Evolutionary conservation across 768 basidiomycete genomes (phyloP).

Genomic region (Collybia sordida): DNA sequence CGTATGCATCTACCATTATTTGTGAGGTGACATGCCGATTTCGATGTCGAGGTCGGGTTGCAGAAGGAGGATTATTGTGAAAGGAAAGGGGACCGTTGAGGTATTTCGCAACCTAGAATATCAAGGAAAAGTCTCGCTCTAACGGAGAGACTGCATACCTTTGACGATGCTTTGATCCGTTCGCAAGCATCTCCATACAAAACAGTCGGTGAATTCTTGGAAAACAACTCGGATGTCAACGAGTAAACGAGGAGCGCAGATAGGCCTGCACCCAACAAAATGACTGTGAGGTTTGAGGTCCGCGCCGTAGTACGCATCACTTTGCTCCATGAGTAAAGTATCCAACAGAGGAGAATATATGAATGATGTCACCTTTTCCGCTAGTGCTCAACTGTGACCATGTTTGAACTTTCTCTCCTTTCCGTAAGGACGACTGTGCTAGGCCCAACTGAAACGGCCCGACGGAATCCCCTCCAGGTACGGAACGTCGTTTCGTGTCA

Average conservation of each 20-base stretch:
- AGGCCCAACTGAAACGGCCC: constrained; percentile 81
- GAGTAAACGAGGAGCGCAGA: constrained; percentile 77
- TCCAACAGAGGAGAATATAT: no score
- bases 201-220: constrained; percentile 85
- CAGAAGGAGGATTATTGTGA: constrained; percentile 82
- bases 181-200: constrained; percentile 66
- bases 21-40: constrained; percentile 82
- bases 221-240: constrained; percentile 80
- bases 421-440: constrained; percentile 51
- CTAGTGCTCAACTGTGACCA: constrained; percentile 78
- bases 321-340: constrained; percentile 14
- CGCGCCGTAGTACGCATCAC: constrained; percentile 50
- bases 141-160: constrained; percentile 31
- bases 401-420: constrained; percentile 58
- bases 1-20: constrained; percentile 67
- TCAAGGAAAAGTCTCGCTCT: constrained; percentile 6
- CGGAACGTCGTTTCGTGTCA: constrained; percentile 51
- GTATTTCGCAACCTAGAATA: constrained; percentile 62
- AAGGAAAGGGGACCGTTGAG: constrained; percentile 69
- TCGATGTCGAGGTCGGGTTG: constrained; percentile 73
- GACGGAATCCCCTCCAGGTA: constrained; percentile 54
- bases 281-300: constrained; percentile 53
- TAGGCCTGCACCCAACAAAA: constrained; percentile 77
- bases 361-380: constrained; percentile 62
- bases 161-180: constrained; percentile 45